Evolutionary conservation across 805 yeast genomes (phyloP), one percentile per base, ranked within the genome.

Genomic region (Saccharomycopsis sp.): DNA sequence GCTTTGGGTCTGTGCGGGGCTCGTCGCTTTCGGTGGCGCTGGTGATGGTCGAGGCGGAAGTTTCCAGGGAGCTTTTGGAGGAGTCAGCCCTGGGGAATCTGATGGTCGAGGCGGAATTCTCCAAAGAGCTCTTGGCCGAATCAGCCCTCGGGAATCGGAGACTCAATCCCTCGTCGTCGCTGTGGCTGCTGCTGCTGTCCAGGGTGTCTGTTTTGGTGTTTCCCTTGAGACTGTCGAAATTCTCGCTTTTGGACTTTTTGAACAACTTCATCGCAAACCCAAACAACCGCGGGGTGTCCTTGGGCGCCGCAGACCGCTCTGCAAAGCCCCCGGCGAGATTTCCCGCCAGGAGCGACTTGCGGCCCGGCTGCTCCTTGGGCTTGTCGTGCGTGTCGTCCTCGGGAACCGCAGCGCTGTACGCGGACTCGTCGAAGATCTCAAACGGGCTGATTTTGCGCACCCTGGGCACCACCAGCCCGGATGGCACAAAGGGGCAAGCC

Each of bases 351-450:
- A 18, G 18, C 8, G 48, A 44, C 16, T 44, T 44, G 7, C 48
- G 48, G 21, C 21, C 21, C n/a, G n/a, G n/a, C n/a, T n/a, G n/a
- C n/a, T n/a, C n/a, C n/a, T n/a, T n/a, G n/a, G n/a, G n/a, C n/a
- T n/a, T n/a, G 14, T 23, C 34, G 15, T 3, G 12, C 8, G 50
- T 24, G n/a, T 37, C 23, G 9, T 20, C 20, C 7, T 55, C 54
- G 20, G 12, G 24, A 14, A 47, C 24, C 24, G 53, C 24, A 14
- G 14, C 14, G 34, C 34, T 44, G 67, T 83, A 84, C 34, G 82
- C 75, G 1, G 87, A 84, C 64, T 84, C 89, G 67, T 84, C 89
- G 54, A 84, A 75, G 1, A 84, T 76, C 62, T 84, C 89, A 67
- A 76, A 84, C 0, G 87, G 79, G 66, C 81, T 84, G 0, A 81